Conservation (phyloP, 2,329 filamentous ascomycete species). For the Colletotrichum costaricense region DNA sequence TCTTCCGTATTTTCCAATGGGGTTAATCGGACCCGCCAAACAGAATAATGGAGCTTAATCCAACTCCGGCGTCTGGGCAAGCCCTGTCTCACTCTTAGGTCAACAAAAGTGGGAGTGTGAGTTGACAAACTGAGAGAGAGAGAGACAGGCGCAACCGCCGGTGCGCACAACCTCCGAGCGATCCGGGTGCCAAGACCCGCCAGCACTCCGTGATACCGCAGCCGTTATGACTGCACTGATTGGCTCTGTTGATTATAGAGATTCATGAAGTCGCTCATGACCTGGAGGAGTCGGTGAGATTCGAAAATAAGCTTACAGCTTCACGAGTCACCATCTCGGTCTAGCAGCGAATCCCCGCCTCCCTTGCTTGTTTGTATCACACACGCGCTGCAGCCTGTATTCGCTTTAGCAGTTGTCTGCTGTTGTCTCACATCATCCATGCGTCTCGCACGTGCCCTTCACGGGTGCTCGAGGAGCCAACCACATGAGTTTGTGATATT, state of each 20-base stretch:
- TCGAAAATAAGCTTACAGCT: conserved; percentile 28
- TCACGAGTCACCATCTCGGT: conserved; percentile 12
- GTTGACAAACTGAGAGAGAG: background rate
- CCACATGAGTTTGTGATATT: conserved; percentile 10
- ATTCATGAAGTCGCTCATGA: background rate
- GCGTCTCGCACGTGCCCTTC: conserved; percentile 22
- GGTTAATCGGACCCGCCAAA: conserved; percentile 10
- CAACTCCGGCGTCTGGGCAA: background rate
- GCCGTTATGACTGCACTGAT: conserved; percentile 9
- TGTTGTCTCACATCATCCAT: conserved; percentile 32
- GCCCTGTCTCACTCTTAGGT: conserved; percentile 13
- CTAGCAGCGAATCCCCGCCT: background rate
- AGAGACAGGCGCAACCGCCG: conserved; percentile 20
- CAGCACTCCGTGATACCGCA: conserved; percentile 29
- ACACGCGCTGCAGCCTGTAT: background rate
- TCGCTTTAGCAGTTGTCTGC: background rate
- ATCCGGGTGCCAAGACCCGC: conserved; percentile 34
- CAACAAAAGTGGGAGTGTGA: background rate
- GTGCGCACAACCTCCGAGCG: conserved; percentile 30
- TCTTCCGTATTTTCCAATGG: background rate
- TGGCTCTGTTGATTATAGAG: background rate
- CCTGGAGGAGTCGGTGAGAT: conserved; percentile 18
- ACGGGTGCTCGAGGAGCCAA: conserved; percentile 13
- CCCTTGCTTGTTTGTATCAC: background rate
- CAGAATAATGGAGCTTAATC: background rate